Base-by-base conservation (phyloP, 2,329 filamentous ascomycete species). In the Coniochaeta sp. region DNA sequence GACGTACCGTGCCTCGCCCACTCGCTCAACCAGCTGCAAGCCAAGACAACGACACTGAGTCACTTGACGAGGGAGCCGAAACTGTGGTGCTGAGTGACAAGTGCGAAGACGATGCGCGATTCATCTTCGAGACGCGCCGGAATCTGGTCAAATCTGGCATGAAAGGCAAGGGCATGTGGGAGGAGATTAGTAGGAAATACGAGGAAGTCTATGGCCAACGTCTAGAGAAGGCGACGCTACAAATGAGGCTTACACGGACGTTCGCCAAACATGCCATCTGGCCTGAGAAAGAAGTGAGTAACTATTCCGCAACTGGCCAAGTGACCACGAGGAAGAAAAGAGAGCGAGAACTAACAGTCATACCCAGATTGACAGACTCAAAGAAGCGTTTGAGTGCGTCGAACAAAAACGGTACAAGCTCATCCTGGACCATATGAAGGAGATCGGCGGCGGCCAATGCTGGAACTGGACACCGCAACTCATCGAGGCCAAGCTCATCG, bases 141-240 rank as follows among this genome's bases (percentile, higher is more conserved):
- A 67, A 75, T 26, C 75, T 78, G 63, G 71, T 76, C 75, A 78
- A 64, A 71, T 75, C 17, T 66, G 75, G 22, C 73, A 76, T 55
- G 58, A 81, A 81, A 65, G 82, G 82, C 17, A 81, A 81, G 63
- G 80, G 81, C 36, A 85, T 85, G 81, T 85, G 82, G 82, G 77
- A 81, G 26, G 73, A 75, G 42, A 83, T 85, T 60, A 74, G 77
- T 56, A 72, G 75, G 62, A 70, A 71, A 16, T 73, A 72, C 6
- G 54, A 56, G 34, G 54, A 56, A 34, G 19, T 4, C 19, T 56
- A 56, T 22, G 30, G 34, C 17, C 52, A 66, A 34, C 66, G 66
- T 19, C 71, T 72, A 59, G 73, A 76, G 40, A 79, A 81, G 63
- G 79, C 81, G 56, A 76, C 77, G 57, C 73, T 85, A 4, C 82